Conservation (phyloP, 208 protist genomes). For the Trypanosoma conorhini region DNA sequence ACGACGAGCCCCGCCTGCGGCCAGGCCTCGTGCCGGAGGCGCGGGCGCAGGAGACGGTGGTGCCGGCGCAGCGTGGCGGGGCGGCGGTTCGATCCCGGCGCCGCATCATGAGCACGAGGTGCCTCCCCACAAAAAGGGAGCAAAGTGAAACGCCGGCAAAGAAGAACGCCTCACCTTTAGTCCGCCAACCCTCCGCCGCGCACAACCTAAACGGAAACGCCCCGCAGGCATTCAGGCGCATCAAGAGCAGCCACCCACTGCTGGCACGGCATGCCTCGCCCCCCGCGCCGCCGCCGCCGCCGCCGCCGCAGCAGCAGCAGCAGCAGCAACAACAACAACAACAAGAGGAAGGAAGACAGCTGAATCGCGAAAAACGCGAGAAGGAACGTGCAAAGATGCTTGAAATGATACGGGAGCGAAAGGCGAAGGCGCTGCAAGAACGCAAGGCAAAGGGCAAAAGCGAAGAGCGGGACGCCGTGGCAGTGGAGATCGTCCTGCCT, state of each 20-base stretch:
- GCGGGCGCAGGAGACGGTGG: neutral
- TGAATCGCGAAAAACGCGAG: constrained; percentile 62
- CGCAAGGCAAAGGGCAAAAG: constrained; percentile 41
- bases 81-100: neutral
- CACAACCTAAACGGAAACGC: constrained; percentile 1
- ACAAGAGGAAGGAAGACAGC: constrained; percentile 40
- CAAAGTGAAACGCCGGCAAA: constrained; percentile 1
- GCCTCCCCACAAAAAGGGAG: neutral
- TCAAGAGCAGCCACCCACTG: constrained; percentile 14
- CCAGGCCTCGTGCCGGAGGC: neutral
- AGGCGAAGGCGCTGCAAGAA: constrained; percentile 44
- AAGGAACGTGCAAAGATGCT: constrained; percentile 70
- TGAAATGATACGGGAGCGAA: constrained; percentile 67
- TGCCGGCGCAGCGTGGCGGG: neutral
- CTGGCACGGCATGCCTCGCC: constrained; percentile 17
- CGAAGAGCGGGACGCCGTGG: constrained; percentile 28
- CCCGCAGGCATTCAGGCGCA: constrained; percentile 2
- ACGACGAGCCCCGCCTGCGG: constrained; percentile 2
- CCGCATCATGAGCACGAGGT: neutral
- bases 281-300: constrained; percentile 2
- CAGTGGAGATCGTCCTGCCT: constrained; percentile 68
- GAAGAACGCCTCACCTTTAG: constrained; percentile 13
- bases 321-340: constrained; percentile 10
- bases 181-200: neutral
- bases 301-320: neutral